Conservation (phyloP, 2,329 filamentous ascomycete genomes). For the Penicillium sp. region DNA sequence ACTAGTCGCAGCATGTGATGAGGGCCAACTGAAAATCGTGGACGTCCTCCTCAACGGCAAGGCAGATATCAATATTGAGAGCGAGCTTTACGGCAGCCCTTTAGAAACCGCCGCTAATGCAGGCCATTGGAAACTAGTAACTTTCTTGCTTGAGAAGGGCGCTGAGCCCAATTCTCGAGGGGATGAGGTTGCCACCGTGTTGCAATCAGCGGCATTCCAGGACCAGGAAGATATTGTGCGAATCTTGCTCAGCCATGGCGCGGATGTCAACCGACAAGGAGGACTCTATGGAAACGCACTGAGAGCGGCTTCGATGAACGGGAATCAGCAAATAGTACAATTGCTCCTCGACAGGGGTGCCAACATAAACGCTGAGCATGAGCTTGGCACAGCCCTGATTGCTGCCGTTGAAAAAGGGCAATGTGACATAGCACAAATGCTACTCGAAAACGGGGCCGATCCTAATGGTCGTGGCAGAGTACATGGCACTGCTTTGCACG, state of each 20-base stretch:
- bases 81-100: neutral
- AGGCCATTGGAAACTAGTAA: neutral
- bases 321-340: neutral
- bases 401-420: neutral
- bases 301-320: neutral
- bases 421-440: neutral
- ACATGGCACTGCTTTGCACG: neutral
- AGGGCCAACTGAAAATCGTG: neutral
- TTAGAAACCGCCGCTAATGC: neutral
- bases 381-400: neutral
- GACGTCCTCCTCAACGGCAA: neutral
- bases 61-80: neutral
- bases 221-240: neutral
- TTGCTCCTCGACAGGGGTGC: neutral
- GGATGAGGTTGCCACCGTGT: neutral
- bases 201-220: neutral
- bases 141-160: neutral
- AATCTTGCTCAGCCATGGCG: neutral
- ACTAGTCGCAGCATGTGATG: neutral
- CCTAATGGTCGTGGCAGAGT: neutral
- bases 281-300: neutral
- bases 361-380: neutral
- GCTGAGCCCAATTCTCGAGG: neutral
- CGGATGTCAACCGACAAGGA: neutral
- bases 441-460: constrained; percentile 1